Base-by-base conservation (phyloP, 345 rosid species). In the Cardamine chenopodiifolia region DNA sequence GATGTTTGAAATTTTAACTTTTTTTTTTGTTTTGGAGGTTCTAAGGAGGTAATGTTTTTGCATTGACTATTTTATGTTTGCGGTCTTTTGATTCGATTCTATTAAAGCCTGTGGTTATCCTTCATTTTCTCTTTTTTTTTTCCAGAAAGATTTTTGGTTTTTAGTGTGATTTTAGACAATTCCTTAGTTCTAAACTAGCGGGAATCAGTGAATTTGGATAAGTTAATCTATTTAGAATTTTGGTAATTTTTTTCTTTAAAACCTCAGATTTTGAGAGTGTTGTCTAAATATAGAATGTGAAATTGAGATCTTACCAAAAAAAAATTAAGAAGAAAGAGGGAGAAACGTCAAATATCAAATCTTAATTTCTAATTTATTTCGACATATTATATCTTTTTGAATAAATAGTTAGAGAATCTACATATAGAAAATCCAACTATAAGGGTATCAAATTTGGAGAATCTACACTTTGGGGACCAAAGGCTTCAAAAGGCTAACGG, bases 31-130 rank as follows among this genome's bases (percentile, higher is more conserved):
- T 68, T 68, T 61, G 63, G 70, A 63, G 54, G 42, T 44, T 76
- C 66, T 18, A 45, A 15, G 53, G 65, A 76, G 18, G 42, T 31
- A 25, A 32, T 20, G 17, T 20, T 60, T 72, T 68, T 70, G 44
- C 49, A 10, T 13, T 35, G 65, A 45, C 75, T 70, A 62, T 61
- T 75, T 76, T 76, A 54, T 34, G 65, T 76, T 68, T 75, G 75
- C 31, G 73, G 58, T 67, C 12, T 29, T 29, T 75, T 60, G 55
- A 11, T 66, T 59, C 17, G 1, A 67, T 0, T 39, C 64, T 8
- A 9, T 15, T 49, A 9, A 25, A 69, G 14, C 23, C 0, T 61
- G 63, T 42, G 79, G 74, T 61, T 66, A 26, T 57, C 34, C 32
- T 44, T 1, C 2, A 44, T 65, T 75, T 44, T 62, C 56, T 75